phyloP scores from a whole-genome alignment of 192 early-diverging fungal genomes.

The Spizellomyces sp. region DNA sequence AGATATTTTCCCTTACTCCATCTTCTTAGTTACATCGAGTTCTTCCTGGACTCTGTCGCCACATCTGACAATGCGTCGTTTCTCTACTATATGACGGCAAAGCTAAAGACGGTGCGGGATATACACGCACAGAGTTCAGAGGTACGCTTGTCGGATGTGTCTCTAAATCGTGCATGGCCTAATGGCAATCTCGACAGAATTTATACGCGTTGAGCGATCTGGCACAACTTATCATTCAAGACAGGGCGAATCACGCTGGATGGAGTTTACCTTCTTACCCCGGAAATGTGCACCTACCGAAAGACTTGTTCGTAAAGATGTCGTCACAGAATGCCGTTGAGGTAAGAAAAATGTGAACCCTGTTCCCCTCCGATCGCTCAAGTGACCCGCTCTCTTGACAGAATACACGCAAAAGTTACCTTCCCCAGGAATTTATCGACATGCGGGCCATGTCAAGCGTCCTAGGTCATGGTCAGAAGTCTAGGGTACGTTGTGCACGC shows the following conservation, averaged over 20 bases:
- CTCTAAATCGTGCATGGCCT: neutral
- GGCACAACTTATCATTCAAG: constrained; percentile 75
- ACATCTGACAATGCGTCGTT: constrained; percentile 82
- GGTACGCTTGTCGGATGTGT: constrained; percentile 44
- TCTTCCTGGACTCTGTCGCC: constrained; percentile 78
- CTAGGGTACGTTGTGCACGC: too few relatives aligned
- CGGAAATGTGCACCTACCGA: constrained; percentile 64
- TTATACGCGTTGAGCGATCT: constrained; percentile 87
- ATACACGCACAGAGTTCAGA: constrained; percentile 42
- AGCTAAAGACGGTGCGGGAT: constrained; percentile 80
- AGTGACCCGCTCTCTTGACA: neutral
- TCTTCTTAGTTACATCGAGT: constrained; percentile 72
- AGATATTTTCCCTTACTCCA: neutral
- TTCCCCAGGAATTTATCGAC: too few relatives aligned
- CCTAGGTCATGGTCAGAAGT: too few relatives aligned
- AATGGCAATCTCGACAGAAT: constrained; percentile 43
- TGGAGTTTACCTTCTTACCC: constrained; percentile 86
- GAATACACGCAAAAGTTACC: neutral
- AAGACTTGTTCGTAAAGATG: constrained; percentile 66
- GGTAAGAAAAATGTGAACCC: constrained; percentile 13
- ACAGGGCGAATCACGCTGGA: constrained; percentile 67
- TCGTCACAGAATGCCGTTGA: constrained; percentile 31
- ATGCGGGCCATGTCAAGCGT: too few relatives aligned
- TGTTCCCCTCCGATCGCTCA: constrained; percentile 5
- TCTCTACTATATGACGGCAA: constrained; percentile 71